Conservation (phyloP, 164 flowering plant species). For the Piper longum region DNA sequence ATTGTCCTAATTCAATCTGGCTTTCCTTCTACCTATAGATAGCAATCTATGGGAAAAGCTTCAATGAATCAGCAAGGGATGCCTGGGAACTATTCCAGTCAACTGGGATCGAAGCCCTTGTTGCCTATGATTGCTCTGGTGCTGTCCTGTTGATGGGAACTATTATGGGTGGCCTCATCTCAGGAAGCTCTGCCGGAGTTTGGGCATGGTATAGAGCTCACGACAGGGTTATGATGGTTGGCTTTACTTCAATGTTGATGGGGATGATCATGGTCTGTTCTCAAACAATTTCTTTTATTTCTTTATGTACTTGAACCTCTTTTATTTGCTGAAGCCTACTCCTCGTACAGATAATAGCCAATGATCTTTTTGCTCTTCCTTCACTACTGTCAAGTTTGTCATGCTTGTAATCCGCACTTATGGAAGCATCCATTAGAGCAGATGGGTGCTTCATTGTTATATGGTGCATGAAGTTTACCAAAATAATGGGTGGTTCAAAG, state of each 20-base stretch:
- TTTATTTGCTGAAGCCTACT: neutral
- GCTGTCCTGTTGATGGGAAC: conserved; percentile 95
- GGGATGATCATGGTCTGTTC: conserved; percentile 87
- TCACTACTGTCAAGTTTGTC: neutral
- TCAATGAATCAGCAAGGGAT: conserved; percentile 94
- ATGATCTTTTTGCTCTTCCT: neutral
- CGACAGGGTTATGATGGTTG: conserved; percentile 71
- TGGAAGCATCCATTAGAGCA: neutral
- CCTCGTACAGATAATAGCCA: neutral
- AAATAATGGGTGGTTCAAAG: no score
- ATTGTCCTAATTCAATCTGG: neutral
- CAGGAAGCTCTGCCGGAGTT: conserved; percentile 74
- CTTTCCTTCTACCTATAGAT: conserved; percentile 36
- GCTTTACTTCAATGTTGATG: conserved; percentile 83
- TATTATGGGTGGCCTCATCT: conserved; percentile 72
- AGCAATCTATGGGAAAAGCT: conserved; percentile 88
- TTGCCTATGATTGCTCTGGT: conserved; percentile 99
- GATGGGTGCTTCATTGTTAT: neutral
- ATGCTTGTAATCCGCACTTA: neutral
- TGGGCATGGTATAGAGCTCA: conserved; percentile 59
- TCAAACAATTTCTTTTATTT: neutral
- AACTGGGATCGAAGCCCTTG: conserved; percentile 97
- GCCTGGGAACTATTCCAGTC: conserved; percentile 99
- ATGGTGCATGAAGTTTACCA: no score
- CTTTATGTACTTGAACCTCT: neutral